Evolutionary conservation across 2,329 filamentous ascomycete genomes (phyloP).

Genomic region (Calycina herbarum): DNA sequence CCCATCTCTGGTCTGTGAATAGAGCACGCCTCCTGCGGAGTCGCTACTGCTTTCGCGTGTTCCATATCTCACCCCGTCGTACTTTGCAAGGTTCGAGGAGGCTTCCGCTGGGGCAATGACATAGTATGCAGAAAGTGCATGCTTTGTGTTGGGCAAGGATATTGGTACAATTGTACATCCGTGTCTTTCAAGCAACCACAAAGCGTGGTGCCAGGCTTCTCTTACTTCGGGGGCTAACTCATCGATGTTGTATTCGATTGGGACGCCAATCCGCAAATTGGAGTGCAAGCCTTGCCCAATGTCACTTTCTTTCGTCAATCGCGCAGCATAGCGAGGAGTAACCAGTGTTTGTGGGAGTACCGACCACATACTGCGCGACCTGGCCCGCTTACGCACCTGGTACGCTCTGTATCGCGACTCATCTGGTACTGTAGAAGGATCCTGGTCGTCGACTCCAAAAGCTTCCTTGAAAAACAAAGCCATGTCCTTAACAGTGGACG

Average conservation of each 20-base stretch:
- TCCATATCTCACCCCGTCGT: conserved; percentile 95
- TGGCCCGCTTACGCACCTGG: neutral
- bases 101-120: conserved; percentile 93
- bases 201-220: conserved; percentile 64
- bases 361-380: neutral
- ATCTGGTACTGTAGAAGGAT: conserved; percentile 55
- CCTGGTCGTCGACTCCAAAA: conserved; percentile 23
- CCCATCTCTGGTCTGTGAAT: conserved; percentile 69
- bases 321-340: neutral
- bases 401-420: conserved; percentile 42
- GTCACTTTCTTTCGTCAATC: neutral
- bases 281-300: conserved; percentile 6
- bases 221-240: conserved; percentile 74
- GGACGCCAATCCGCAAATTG: conserved; percentile 52
- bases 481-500: conserved; percentile 42
- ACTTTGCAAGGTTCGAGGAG: conserved; percentile 93
- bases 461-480: conserved; percentile 29
- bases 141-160: conserved; percentile 78
- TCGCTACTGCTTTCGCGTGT: conserved; percentile 43
- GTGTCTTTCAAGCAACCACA: conserved; percentile 58
- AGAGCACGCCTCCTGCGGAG: conserved; percentile 65
- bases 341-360: neutral
- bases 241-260: conserved; percentile 81
- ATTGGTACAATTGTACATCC: conserved; percentile 75
- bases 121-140: conserved; percentile 91